Evolutionary conservation across 345 rosid species (phyloP), one percentile per base, ranked within the genome.

Genomic region (Hibiscus syriacus): DNA sequence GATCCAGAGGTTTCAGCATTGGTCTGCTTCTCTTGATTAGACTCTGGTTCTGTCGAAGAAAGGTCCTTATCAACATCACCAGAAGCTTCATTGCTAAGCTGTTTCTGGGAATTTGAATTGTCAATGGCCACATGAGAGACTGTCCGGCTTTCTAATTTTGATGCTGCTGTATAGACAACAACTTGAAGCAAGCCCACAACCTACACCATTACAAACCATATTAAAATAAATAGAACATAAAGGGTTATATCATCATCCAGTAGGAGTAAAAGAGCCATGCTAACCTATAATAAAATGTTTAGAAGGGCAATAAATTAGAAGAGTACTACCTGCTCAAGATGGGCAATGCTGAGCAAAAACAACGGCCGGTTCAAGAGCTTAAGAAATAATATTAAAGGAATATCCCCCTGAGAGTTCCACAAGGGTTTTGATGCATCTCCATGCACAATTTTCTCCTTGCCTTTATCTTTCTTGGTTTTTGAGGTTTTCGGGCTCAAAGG

Each of bases 141-240:
- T 68, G 82, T 68, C 74, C 57, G 66, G 69, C 78, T 65, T 72
- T 89, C 96, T 66, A 89, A 73, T 70, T 81, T 84, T 49, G 91
- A 81, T 53, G 88, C n/a, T 55, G 98, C 95, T 27, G 85, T 80
- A 76, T 76, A 70, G 62, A 90, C 87, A 70, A n/a, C 78, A 14
- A 81, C 94, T 75, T 85, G 85, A 84, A 90, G 84, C 81, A 93
- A 84, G 62, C 90, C 91, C 84, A 91, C 80, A 70, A 94, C 86
- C 99, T 94, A 82, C 75, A 68, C 48, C 76, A 79, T 36, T 71
- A n/a, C n/a, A 52, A 58, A 26, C 19, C 50, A 45, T 20, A 49
- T 36, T 11, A 61, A 38, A 36, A 14, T 14, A 63, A 2, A 61
- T 22, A 20, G 34, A 26, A 22, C 5, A 66, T 0, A 14, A 5